Percentiles rank a stretch among this genome's conserved stretches.
phyloP scores from a whole-genome alignment of 2,329 filamentous ascomycete genomes.

The Colletotrichum lini region DNA sequence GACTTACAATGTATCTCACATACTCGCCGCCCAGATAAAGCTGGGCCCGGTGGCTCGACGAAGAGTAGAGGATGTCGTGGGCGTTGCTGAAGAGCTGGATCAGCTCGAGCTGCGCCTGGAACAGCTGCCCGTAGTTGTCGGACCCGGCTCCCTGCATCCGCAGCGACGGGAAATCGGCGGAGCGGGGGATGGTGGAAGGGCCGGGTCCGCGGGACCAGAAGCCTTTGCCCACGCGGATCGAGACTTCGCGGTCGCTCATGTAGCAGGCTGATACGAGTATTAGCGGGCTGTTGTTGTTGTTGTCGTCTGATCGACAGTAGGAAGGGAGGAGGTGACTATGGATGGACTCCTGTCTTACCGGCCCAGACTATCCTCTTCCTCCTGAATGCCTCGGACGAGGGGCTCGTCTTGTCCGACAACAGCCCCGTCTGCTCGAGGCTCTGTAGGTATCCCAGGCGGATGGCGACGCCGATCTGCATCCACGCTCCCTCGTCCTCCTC shows the following conservation, averaged over 20 bases:
- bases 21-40: slow-evolving; percentile 80
- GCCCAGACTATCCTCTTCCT: slow-evolving; percentile 79
- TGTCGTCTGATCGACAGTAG: too few relatives aligned
- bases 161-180: slow-evolving; percentile 78
- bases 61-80: slow-evolving; percentile 81
- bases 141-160: slow-evolving; percentile 70
- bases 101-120: slow-evolving; percentile 79
- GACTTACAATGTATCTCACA: slow-evolving; percentile 74
- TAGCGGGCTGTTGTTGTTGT: too few relatives aligned
- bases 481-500: slow-evolving; percentile 82
- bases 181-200: slow-evolving; percentile 74
- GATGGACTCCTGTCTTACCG: slow-evolving; percentile 51
- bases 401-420: slow-evolving; percentile 68
- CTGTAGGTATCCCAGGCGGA: slow-evolving; percentile 79
- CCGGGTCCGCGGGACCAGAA: slow-evolving; percentile 83
- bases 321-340: slow-evolving; percentile 37
- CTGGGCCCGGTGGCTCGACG: slow-evolving; percentile 77
- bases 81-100: slow-evolving; percentile 82
- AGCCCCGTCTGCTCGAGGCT: slow-evolving; percentile 79
- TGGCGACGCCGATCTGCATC: slow-evolving; percentile 82
- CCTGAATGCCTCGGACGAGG: slow-evolving; percentile 68
- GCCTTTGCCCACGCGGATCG: slow-evolving; percentile 78
- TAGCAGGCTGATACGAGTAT: slow-evolving; percentile 67
- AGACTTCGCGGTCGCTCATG: slow-evolving; percentile 77
- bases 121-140: slow-evolving; percentile 78